Conservation (phyloP, 179 eudicot genomes). For the Silene vulgaris region DNA sequence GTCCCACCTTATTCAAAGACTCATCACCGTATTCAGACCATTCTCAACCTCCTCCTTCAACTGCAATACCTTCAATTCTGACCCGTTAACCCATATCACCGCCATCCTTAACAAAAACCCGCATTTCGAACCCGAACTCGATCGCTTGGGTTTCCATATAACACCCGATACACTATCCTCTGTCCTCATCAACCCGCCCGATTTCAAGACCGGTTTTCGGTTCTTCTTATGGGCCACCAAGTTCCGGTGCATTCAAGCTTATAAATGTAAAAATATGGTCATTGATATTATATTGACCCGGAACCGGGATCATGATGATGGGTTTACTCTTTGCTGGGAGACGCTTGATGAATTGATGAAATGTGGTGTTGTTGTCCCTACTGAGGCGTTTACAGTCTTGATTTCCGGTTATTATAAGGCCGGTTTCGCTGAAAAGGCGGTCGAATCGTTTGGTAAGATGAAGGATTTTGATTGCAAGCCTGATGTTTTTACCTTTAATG, state of each 20-base stretch:
- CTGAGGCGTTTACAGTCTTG: slow-evolving; percentile 54
- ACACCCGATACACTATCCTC: slow-evolving; percentile 31
- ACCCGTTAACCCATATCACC: slow-evolving; percentile 28
- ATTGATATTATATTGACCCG: slow-evolving; percentile 32
- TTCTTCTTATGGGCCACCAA: slow-evolving; percentile 67
- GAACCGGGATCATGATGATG: slow-evolving; percentile 16
- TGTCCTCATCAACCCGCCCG: slow-evolving; percentile 32
- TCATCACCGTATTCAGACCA: neutral
- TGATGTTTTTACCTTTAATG: slow-evolving; percentile 50
- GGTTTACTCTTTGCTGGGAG: slow-evolving; percentile 53
- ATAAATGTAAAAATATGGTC: slow-evolving; percentile 36
- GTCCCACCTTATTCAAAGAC: slow-evolving; percentile 17
- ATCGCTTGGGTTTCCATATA: slow-evolving; percentile 31
- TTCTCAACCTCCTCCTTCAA: no score
- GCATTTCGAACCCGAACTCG: slow-evolving; percentile 52
- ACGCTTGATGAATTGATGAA: slow-evolving; percentile 46
- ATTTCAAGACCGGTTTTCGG: slow-evolving; percentile 44
- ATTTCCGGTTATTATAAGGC: slow-evolving; percentile 49
- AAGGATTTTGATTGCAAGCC: slow-evolving; percentile 53
- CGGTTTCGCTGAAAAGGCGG: slow-evolving; percentile 48
- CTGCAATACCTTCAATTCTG: neutral
- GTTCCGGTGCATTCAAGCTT: slow-evolving; percentile 24
- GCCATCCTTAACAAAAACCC: slow-evolving; percentile 29
- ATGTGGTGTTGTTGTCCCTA: slow-evolving; percentile 27
- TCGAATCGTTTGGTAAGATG: slow-evolving; percentile 67